Evolutionary conservation across 1,139 yeast species (phyloP), one percentile per base, ranked within the genome.

Genomic region (Candida sp.): DNA sequence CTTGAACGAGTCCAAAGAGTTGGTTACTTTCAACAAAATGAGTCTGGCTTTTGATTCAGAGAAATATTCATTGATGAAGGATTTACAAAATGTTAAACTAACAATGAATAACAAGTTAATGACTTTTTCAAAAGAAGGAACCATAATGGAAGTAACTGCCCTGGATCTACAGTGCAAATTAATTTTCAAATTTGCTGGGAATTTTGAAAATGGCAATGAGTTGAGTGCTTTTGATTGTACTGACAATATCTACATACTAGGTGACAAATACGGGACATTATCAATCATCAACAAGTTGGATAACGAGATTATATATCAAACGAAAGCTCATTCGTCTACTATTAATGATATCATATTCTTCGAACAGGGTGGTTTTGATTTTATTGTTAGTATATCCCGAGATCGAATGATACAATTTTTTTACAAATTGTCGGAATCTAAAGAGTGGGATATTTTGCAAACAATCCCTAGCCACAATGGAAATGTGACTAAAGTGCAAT

Each of bases 401-500:
- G 88, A 83, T 56, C 57, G 87, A 38, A 82, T 82, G 68, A 73
- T 82, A 34, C 88, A 83, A 55, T 56, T 82, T 0, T 80, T 79
- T 46, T 49, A 45, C 33, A 56, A 54, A 34, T 40, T 49, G 1
- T 51, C 49, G 9, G 46, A 50, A 2, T n/a, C 34, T 2, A 35
- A 42, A 3, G 45, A 49, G 0, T 82, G 87, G 87, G 70, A 67
- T 7, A 57, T 82, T 5, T 57, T 73, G 30, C 85, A 81, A 53
- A 82, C 89, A 0, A 55, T 82, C 21, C 75, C 79, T 0, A 61
- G 73, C 3, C 88, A 83, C 53, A 79, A 76, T 43, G 86, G 82
- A 0, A 81, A 78, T 50, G 58, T 82, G 11, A 45, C 73, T 6
- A 66, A 71, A 30, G 57, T 78, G 2, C 49, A 55, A 7, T 59